Conservation (phyloP, 768 basidiomycete species). For the Lactarius sp. region DNA sequence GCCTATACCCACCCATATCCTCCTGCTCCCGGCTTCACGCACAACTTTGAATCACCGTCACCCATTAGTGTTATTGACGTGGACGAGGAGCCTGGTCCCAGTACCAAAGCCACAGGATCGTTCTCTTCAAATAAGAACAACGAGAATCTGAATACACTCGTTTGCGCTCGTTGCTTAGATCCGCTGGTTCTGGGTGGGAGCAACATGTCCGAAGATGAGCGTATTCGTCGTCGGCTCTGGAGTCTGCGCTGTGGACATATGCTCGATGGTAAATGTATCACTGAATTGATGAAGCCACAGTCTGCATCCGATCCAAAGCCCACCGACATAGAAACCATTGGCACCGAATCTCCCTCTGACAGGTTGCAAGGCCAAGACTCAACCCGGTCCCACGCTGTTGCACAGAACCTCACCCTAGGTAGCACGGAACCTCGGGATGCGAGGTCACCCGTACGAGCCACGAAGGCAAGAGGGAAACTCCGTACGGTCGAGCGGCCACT, state of each 20-base stretch:
- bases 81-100: constrained; percentile 36
- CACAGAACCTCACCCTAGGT: background rate
- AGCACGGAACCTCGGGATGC: background rate
- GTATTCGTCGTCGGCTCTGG: constrained; percentile 53
- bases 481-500: background rate
- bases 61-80: constrained; percentile 45
- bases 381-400: background rate
- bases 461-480: background rate
- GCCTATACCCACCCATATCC: constrained; percentile 61
- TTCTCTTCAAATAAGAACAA: constrained; percentile 29
- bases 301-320: background rate
- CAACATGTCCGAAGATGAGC: constrained; percentile 39
- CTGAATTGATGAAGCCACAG: constrained; percentile 48
- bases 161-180: constrained; percentile 64
- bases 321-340: background rate
- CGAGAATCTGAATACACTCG: constrained; percentile 44
- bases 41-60: constrained; percentile 50
- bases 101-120: constrained; percentile 26
- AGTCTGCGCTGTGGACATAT: constrained; percentile 72
- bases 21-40: constrained; percentile 59
- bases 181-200: constrained; percentile 53
- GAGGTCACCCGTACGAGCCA: background rate
- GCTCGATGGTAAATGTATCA: constrained; percentile 71
- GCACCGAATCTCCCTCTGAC: background rate
- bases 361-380: background rate